Evolutionary conservation across 441 rosid species (phyloP), one percentile per base, ranked within the genome.

Genomic region (Erodium trifolium): DNA sequence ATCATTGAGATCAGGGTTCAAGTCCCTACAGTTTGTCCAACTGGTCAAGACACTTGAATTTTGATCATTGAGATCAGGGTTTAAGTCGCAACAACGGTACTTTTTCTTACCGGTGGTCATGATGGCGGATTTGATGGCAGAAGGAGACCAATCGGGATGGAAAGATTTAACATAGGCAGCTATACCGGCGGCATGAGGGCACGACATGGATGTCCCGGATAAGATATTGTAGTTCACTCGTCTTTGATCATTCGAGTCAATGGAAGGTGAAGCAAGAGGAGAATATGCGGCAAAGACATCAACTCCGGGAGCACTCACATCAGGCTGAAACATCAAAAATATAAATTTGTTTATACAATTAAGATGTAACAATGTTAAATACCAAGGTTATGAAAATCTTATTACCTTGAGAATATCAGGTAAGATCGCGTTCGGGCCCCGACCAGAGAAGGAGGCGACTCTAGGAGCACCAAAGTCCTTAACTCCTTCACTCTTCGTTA

Each of bases 71-170:
- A 23, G 27, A 23, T 23, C 27, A 23, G 27, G 2, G 27, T 23
- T 23, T 2, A 23, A 23, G 27, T 23, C 27, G n/a, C 27, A 23
- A 23, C 27, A 23, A 23, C n/a, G n/a, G n/a, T n/a, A n/a, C n/a
- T n/a, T n/a, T n/a, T n/a, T n/a, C n/a, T n/a, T 71, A 83, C 89
- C 85, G 0, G 87, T 83, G n/a, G 94, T 85, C 88, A 86, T 86
- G 27, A 86, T 0, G 94, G 27, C 27, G 27, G 27, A 23, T 23
- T 23, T 23, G 27, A 23, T 23, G 27, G 27, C 27, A 23, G 27
- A 78, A 62, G 88, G 83, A 69, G 91, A 78, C 89, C 91, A 88
- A 35, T 66, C 59, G 0, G 87, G 89, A 27, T 82, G 72, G 37
- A 78, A 73, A 0, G 85, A 13, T 41, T 85, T 23, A 23, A 23